Conservation (phyloP, 805 yeast genomes). For the Saturnispora silvae region DNA sequence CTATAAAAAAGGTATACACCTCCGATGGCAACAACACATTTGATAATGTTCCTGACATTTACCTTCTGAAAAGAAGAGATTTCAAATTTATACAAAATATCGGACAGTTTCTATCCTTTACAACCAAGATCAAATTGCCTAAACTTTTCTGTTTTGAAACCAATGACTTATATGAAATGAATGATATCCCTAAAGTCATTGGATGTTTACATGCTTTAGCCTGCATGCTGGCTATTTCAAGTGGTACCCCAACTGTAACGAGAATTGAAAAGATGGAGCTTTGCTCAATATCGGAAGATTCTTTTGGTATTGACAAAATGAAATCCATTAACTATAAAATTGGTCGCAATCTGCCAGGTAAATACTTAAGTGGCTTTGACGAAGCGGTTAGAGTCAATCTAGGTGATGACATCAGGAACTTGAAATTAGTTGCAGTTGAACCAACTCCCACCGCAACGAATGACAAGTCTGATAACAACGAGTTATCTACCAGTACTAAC, state of each 20-base stretch:
- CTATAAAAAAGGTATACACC: slow-evolving; percentile 46
- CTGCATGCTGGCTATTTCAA: slow-evolving; percentile 52
- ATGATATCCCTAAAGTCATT: slow-evolving; percentile 86
- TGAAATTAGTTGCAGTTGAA: slow-evolving; percentile 13
- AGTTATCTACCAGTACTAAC: too few relatives aligned
- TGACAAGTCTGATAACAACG: too few relatives aligned
- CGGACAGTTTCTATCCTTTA: slow-evolving; percentile 64
- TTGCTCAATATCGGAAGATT: slow-evolving; percentile 2
- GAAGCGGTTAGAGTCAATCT: slow-evolving; percentile 26
- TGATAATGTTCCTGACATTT: slow-evolving; percentile 14
- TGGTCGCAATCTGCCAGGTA: slow-evolving; percentile 32
- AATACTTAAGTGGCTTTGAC: slow-evolving; percentile 22
- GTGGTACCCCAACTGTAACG: slow-evolving; percentile 49
- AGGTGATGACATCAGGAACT: slow-evolving; percentile 19
- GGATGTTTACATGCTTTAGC: slow-evolving; percentile 87
- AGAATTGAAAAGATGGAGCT: slow-evolving; percentile 41
- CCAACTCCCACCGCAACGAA: too few relatives aligned
- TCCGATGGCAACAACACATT: slow-evolving; percentile 20
- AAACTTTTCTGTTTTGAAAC: slow-evolving; percentile 83
- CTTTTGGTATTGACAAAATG: slow-evolving; percentile 56
- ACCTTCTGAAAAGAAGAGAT: slow-evolving; percentile 37
- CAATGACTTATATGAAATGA: slow-evolving; percentile 86
- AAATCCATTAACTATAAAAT: slow-evolving; percentile 58
- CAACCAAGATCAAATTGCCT: slow-evolving; percentile 67
- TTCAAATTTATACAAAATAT: slow-evolving; percentile 92